phyloP scores from a whole-genome alignment of 139 green algal genomes.

The Nannochloris sp. region DNA sequence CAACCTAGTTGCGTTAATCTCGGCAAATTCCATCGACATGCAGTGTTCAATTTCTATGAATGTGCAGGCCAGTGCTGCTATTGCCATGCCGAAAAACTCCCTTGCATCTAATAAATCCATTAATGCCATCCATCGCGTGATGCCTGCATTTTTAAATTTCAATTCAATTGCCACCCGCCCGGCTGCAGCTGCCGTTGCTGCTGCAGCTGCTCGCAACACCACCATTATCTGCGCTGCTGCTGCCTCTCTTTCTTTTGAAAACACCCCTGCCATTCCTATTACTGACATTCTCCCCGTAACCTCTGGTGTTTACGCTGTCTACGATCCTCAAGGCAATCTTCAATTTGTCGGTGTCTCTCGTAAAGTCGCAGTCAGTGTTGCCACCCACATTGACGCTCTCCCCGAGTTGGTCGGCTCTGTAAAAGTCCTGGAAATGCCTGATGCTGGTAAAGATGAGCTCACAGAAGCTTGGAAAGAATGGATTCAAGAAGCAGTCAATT shows the following conservation, averaged over 20 bases:
- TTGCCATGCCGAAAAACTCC: too few relatives aligned
- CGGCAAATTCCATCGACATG: too few relatives aligned
- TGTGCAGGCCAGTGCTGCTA: too few relatives aligned
- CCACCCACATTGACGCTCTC: conserved; percentile 57
- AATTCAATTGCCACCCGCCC: too few relatives aligned
- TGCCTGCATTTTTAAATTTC: too few relatives aligned
- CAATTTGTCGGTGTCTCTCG: conserved; percentile 68
- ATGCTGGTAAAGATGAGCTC: conserved; percentile 54
- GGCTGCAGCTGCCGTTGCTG: neutral
- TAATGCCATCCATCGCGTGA: too few relatives aligned
- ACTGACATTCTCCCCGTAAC: conserved; percentile 13
- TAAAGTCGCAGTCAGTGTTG: conserved; percentile 55
- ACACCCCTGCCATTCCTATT: too few relatives aligned
- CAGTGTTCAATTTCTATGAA: too few relatives aligned
- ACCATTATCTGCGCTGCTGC: neutral
- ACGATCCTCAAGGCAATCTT: conserved; percentile 34
- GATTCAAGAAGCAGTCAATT: conserved; percentile 65
- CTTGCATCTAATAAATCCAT: too few relatives aligned
- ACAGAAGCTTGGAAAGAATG: conserved; percentile 75
- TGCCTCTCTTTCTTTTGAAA: neutral
- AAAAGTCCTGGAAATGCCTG: conserved; percentile 44
- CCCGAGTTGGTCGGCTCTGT: conserved; percentile 52
- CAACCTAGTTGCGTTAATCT: too few relatives aligned
- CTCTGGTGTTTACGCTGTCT: conserved; percentile 69
- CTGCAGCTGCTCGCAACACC: neutral